Percentiles rank a stretch among this genome's conserved stretches.
Conservation (phyloP, 805 yeast species). For the Kazachstania bromeliacearum region DNA sequence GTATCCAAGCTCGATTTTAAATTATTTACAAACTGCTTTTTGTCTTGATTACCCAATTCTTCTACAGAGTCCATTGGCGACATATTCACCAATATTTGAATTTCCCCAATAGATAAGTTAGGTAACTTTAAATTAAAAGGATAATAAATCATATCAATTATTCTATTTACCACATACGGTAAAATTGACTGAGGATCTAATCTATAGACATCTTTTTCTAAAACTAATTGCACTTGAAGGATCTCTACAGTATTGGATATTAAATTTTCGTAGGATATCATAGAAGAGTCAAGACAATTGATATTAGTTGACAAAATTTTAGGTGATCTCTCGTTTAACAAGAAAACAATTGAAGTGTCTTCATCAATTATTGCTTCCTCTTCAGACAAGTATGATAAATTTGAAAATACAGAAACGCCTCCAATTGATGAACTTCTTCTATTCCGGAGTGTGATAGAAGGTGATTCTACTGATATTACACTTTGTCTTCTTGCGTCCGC, state of each 20-base stretch:
- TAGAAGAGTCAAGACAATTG: slow-evolving; percentile 7
- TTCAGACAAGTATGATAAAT: background rate
- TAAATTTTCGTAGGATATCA: slow-evolving; percentile 8
- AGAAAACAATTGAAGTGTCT: slow-evolving; percentile 7
- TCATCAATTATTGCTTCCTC: slow-evolving; percentile 6
- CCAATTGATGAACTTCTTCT: slow-evolving; percentile 13
- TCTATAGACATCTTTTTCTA: background rate
- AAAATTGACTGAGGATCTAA: background rate
- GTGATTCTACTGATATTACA: slow-evolving; percentile 8
- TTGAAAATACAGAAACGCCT: slow-evolving; percentile 4
- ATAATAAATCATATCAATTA: background rate
- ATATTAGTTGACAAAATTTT: slow-evolving; percentile 10
- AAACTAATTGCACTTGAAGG: slow-evolving; percentile 4
- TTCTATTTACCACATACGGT: background rate
- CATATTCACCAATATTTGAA: background rate
- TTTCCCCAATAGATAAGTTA: background rate
- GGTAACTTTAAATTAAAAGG: slow-evolving; percentile 1
- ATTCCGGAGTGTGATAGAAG: background rate
- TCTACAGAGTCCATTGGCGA: background rate
- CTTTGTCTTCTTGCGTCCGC: slow-evolving; percentile 17
- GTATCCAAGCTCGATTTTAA: background rate
- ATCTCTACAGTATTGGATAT: slow-evolving; percentile 4
- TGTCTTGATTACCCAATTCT: background rate
- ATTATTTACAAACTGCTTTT: background rate
- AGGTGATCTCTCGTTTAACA: slow-evolving; percentile 7